These are phyloP conservation scores for Dictyostelium intermedium DNA, from an alignment of 78 protist species.

Conservation along the genomic window DNA sequence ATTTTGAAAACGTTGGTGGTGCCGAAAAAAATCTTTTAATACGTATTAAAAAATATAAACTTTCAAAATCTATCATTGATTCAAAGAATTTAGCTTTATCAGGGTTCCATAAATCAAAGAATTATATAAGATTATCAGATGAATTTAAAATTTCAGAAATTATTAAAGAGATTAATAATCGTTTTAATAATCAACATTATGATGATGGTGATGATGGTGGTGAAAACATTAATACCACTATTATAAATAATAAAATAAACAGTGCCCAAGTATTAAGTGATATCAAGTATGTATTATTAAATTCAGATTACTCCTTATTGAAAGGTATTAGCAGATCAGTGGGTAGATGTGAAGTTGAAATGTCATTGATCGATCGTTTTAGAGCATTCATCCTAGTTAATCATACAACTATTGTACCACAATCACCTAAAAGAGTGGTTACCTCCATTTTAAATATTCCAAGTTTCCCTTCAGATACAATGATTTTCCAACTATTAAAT, in stretches of 20 bases:
- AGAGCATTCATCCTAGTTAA: background rate
- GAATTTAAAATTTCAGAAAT: background rate
- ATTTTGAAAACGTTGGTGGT: too few species aligned
- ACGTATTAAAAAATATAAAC: too few species aligned
- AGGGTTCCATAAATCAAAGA: background rate
- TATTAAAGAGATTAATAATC: background rate
- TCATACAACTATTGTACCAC: background rate
- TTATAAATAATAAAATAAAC: background rate
- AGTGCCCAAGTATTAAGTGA: background rate
- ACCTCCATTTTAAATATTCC: background rate
- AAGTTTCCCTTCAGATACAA: too few species aligned
- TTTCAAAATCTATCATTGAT: background rate
- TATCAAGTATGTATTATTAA: background rate
- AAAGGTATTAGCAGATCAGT: background rate
- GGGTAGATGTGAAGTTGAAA: background rate
- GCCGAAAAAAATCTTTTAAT: too few species aligned
- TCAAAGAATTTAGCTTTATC: background rate
- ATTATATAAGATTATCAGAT: background rate
- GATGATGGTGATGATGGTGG: background rate
- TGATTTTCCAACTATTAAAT: too few species aligned
- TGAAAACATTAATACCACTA: background rate
- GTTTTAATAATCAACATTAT: too few species aligned
- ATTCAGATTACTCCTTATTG: background rate
- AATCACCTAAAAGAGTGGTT: too few species aligned
- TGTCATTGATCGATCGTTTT: background rate